phyloP scores from a whole-genome alignment of 768 basidiomycete species.

The Russula compacta region DNA sequence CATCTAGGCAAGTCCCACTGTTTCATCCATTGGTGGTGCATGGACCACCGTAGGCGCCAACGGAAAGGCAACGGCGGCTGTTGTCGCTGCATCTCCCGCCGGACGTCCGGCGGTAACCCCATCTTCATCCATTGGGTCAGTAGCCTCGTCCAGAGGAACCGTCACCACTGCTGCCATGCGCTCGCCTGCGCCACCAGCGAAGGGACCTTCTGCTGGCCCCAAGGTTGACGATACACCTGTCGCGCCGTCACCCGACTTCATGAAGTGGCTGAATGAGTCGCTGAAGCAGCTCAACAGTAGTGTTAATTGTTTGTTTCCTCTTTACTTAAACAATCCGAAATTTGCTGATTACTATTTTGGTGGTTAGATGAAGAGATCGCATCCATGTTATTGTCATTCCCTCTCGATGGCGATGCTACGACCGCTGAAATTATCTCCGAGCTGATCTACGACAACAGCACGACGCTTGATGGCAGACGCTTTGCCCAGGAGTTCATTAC shows the following conservation, averaged over 20 bases:
- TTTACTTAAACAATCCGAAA: not conserved
- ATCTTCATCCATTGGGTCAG: conserved; percentile 31
- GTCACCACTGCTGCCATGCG: conserved; percentile 3
- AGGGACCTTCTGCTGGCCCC: conserved; percentile 23
- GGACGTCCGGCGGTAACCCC: conserved; percentile 29
- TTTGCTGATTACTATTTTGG: not conserved
- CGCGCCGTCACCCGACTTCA: conserved; percentile 79
- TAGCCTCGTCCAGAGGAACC: conserved; percentile 22
- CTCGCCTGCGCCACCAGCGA: conserved; percentile 22
- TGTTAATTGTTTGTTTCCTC: conserved; percentile 51
- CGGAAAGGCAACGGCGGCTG: conserved; percentile 45
- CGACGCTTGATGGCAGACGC: conserved; percentile 88
- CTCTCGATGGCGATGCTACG: conserved; percentile 75
- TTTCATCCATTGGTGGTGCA: conserved; percentile 36
- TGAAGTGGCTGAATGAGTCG: conserved; percentile 83
- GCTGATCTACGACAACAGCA: conserved; percentile 88
- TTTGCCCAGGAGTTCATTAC: conserved; percentile 89
- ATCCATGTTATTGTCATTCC: conserved; percentile 91
- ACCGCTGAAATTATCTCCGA: conserved; percentile 92
- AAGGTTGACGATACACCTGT: conserved; percentile 55
- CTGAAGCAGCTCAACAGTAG: conserved; percentile 67
- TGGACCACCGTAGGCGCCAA: conserved; percentile 86
- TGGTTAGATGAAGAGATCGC: conserved; percentile 87
- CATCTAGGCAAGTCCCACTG: conserved; percentile 15
- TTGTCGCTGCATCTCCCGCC: conserved; percentile 29